Base-by-base conservation (phyloP, 768 basidiomycete genomes). In the Fomitopsis serialis region DNA sequence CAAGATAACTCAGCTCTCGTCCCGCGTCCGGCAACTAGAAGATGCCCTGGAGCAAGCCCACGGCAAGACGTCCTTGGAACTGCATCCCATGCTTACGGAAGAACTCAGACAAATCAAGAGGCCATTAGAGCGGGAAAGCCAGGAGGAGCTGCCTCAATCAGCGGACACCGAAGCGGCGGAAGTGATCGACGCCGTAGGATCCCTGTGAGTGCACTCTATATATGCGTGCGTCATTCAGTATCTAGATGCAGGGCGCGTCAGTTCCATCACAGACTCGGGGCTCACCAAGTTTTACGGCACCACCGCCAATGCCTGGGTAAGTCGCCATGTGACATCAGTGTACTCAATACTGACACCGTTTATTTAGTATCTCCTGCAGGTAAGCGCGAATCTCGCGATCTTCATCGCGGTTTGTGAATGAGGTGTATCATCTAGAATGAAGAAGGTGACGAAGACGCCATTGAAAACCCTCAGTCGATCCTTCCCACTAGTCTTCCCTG, bases 271-370 rank as follows among this genome's bases (percentile, higher is more conserved):
- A 8, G 78, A 81, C 53, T 74, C 74, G 22, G 85, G 84, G 24
- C 77, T 79, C 43, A 78, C 81, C 5, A 82, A 78, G 29, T 87
- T 85, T 66, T 86, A 78, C 64, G 84, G 85, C 22, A 74, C 74
- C 50, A 77, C 82, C 24, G 84, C 85, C 23, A 87, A 82, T 62
- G 81, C 85, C 55, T 85, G 83, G 79, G 85, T 87, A 68, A 61
- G 79, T 65, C 48, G 36, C 12, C 17, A 24, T 27, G 25, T 27
- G 19, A 19, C 34, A 8, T 3, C 19, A 48, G n/a, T 13, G 22
- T n/a, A 5, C 19, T 21, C n/a, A 2, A n/a, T 34, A 32, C 58
- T 64, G 55, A 60, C 55, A 22, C 23, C 56, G 44, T 36, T 46
- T 32, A 47, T 48, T 19, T 55, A 85, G 84, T 84, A 85, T 74